Evolutionary conservation across 371 early-diverging fungal genomes (phyloP).

Genomic region (Homolaphlyctis polyrhiza): DNA sequence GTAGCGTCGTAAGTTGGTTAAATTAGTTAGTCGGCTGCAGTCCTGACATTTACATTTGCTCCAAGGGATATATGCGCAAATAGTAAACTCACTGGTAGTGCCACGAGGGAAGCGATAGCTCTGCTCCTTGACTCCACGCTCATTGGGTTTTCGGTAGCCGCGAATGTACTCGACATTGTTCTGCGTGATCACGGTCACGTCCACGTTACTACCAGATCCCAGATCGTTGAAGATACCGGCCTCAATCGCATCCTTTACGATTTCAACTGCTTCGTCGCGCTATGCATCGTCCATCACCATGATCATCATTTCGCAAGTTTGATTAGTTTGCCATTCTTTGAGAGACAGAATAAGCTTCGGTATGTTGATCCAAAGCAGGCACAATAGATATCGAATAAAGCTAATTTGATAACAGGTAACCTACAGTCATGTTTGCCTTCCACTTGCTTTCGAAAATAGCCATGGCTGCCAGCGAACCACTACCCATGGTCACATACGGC

Average conservation of each 20-base stretch:
- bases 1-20: no score
- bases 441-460: constrained; percentile 91
- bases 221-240: constrained; percentile 99
- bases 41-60: no score
- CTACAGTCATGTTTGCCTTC: constrained; percentile 77
- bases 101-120: constrained; percentile 56
- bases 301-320: background rate
- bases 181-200: constrained; percentile 89
- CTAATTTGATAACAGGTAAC: background rate
- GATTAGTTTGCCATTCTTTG: background rate
- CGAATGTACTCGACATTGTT: constrained; percentile 76
- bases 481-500: constrained; percentile 96
- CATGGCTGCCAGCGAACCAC: constrained; percentile 96
- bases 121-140: constrained; percentile 79
- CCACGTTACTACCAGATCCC: constrained; percentile 98
- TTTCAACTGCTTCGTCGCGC: constrained; percentile 88
- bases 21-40: no score
- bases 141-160: constrained; percentile 84
- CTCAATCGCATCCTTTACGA: constrained; percentile 94
- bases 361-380: background rate
- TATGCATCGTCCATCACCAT: constrained; percentile 20
- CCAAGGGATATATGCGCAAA: no score
- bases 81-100: constrained; percentile 30
- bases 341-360: background rate
- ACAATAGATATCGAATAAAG: constrained; percentile 6